These are phyloP conservation scores for Coemansia sp. DNA, from an alignment of 371 early-diverging fungal genomes.

Conservation along the genomic window DNA sequence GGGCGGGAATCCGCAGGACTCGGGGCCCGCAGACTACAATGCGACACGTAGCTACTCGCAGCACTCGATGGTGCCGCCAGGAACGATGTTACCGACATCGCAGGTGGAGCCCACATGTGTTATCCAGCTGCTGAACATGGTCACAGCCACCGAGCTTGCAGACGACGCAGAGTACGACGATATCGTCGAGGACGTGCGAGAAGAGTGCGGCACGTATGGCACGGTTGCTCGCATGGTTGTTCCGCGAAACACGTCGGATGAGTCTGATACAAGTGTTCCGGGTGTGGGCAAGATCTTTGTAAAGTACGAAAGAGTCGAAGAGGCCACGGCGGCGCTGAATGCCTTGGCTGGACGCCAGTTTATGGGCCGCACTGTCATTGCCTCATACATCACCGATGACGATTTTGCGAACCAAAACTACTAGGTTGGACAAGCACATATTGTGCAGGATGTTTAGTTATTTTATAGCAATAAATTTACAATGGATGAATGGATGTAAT, in stretches of 20 bases:
- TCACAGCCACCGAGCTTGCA: constrained; percentile 80
- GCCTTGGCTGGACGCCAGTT: constrained; percentile 93
- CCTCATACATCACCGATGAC: constrained; percentile 76
- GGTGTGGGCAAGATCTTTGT: constrained; percentile 95
- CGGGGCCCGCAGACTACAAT: background rate
- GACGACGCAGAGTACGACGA: constrained; percentile 90
- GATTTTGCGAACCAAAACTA: constrained; percentile 64
- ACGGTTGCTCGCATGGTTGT: constrained; percentile 75
- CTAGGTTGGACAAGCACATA: constrained; percentile 24
- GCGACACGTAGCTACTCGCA: constrained; percentile 9
- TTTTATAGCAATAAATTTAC: too few species aligned
- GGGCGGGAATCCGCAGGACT: constrained; percentile 30
- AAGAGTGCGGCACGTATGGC: constrained; percentile 90
- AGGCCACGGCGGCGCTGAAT: constrained; percentile 69
- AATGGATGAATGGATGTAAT: too few species aligned
- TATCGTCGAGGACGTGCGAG: constrained; percentile 86
- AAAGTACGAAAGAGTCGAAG: constrained; percentile 61
- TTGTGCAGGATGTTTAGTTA: too few species aligned
- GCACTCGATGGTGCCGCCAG: background rate
- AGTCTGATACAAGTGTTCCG: constrained; percentile 52
- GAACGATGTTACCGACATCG: constrained; percentile 3
- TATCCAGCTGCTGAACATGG: constrained; percentile 93
- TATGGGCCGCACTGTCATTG: constrained; percentile 88
- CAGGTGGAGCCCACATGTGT: constrained; percentile 37
- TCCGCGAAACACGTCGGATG: constrained; percentile 67